These are phyloP conservation scores for Phytopythium delawarense DNA, from an alignment of 352 stramenopile species.

Conservation along the genomic window DNA sequence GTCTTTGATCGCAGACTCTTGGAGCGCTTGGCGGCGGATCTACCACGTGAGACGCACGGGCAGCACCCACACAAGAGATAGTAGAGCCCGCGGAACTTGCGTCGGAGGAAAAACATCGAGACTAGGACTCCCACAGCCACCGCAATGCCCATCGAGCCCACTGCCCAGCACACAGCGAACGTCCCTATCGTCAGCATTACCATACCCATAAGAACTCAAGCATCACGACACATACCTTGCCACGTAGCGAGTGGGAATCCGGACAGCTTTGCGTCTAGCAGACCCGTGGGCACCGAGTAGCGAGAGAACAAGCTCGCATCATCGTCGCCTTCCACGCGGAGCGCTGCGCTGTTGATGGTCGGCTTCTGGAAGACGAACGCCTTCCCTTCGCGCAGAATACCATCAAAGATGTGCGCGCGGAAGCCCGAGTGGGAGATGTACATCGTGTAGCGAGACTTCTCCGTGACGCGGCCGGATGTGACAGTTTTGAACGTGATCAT, in stretches of 20 bases:
- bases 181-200: neutral
- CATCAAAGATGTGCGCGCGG: constrained; percentile 47
- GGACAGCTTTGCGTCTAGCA: constrained; percentile 22
- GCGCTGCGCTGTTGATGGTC: constrained; percentile 17
- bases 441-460: constrained; percentile 29
- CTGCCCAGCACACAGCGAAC: constrained; percentile 13
- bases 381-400: constrained; percentile 29
- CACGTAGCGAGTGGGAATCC: constrained; percentile 47
- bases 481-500: constrained; percentile 30
- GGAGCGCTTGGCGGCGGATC: constrained; percentile 8
- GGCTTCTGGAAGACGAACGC: constrained; percentile 26
- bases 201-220: neutral
- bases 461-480: constrained; percentile 16
- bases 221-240: constrained; percentile 32
- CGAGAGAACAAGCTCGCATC: constrained; percentile 24
- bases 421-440: constrained; percentile 69
- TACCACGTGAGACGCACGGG: constrained; percentile 1
- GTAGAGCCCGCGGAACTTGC: constrained; percentile 28
- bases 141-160: constrained; percentile 45
- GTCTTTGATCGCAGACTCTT: constrained; percentile 8
- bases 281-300: constrained; percentile 23
- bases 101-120: constrained; percentile 39
- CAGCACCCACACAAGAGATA: constrained; percentile 4
- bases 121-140: constrained; percentile 43
- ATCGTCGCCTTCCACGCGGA: constrained; percentile 22